Evolutionary conservation across 345 rosid species (phyloP).

Genomic region (Psidium guajava): DNA sequence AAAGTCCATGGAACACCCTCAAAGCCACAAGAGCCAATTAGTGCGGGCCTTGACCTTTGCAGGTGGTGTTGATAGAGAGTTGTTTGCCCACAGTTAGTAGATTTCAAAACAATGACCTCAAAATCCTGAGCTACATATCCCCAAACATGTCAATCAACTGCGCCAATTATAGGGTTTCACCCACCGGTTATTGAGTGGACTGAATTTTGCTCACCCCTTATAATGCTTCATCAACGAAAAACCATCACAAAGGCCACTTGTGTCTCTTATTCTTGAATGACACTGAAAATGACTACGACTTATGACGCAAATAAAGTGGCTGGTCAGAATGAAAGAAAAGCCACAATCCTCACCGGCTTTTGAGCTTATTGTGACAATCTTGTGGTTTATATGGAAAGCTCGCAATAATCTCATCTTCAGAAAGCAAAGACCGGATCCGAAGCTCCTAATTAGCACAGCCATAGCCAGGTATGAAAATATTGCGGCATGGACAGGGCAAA

Average conservation of each 20-base stretch:
- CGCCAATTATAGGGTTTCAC: background rate
- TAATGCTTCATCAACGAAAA: background rate
- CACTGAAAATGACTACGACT: background rate
- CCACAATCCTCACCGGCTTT: too few species aligned
- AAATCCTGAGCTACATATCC: too few species aligned
- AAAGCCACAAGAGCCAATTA: background rate
- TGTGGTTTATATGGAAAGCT: too few species aligned
- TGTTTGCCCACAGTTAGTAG: background rate
- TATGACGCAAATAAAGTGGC: background rate
- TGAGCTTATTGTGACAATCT: too few species aligned
- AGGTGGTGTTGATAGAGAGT: background rate
- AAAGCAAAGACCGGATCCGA: too few species aligned
- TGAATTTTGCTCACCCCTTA: background rate
- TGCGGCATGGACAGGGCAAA: too few species aligned
- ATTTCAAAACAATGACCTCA: too few species aligned
- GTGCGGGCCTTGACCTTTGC: background rate
- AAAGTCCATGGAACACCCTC: background rate
- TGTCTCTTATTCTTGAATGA: background rate
- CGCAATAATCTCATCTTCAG: too few species aligned
- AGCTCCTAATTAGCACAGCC: too few species aligned
- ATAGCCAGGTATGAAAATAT: too few species aligned
- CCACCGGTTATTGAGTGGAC: background rate
- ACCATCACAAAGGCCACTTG: background rate
- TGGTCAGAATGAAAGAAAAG: too few species aligned
- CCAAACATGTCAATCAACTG: background rate